A percentile compares a stretch with the other conserved stretches of the same genome.
phyloP scores from a whole-genome alignment of 192 early-diverging fungal species.

The Gonapodya prolifera region DNA sequence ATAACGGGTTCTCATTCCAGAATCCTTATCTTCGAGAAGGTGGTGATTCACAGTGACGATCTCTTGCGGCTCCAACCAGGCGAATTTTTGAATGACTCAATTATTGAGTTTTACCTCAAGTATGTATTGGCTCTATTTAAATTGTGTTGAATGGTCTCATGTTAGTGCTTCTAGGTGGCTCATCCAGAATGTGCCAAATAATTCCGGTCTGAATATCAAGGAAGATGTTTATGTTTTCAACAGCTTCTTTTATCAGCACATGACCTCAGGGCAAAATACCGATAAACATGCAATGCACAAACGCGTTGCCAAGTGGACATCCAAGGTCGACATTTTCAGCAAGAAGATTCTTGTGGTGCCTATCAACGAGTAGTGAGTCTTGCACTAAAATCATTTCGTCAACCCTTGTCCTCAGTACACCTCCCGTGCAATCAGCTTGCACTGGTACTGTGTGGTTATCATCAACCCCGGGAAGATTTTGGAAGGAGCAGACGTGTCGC shows the following conservation, averaged over 20 bases:
- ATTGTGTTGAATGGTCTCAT: neutral
- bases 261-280: conserved; percentile 22
- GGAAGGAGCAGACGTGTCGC: neutral
- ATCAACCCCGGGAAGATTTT: conserved; percentile 49
- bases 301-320: conserved; percentile 65
- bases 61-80: conserved; percentile 43
- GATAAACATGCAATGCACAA: conserved; percentile 4
- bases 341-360: conserved; percentile 71
- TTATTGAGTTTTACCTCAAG: conserved; percentile 78
- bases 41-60: conserved; percentile 32
- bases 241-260: conserved; percentile 68
- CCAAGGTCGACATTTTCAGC: conserved; percentile 58
- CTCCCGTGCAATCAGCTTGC: conserved; percentile 40
- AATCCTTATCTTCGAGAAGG: neutral
- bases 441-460: conserved; percentile 83
- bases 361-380: conserved; percentile 67
- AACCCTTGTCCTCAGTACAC: neutral
- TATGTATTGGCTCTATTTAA: conserved; percentile 15
- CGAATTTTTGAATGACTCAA: conserved; percentile 79
- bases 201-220: conserved; percentile 17
- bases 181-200: conserved; percentile 17
- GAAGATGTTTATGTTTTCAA: conserved; percentile 65
- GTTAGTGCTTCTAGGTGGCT: conserved; percentile 9
- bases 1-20: too few relatives aligned
- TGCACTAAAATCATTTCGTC: neutral